Evolutionary conservation across 208 protist genomes (phyloP).

Genomic region (Crithidia thermophila): DNA sequence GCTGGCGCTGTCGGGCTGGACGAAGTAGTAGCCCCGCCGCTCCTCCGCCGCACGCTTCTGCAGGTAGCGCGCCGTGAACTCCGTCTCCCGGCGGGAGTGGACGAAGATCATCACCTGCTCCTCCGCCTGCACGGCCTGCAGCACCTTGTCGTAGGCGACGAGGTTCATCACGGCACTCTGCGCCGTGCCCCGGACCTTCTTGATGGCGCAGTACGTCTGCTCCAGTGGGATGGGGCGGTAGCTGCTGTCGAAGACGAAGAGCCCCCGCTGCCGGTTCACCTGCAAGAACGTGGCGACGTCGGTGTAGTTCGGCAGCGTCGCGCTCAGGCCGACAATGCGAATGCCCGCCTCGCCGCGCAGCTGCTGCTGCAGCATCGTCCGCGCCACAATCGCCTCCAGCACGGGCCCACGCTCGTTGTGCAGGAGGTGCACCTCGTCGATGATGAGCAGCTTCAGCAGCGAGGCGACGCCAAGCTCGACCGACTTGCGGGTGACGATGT

Average conservation of each 20-base stretch:
- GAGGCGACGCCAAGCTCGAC: constrained; percentile 92
- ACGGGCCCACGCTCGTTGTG: constrained; percentile 99
- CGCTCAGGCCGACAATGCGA: constrained; percentile 98
- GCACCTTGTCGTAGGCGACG: constrained; percentile 97
- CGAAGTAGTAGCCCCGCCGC: constrained; percentile 89
- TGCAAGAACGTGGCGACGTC: constrained; percentile 99
- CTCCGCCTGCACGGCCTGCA: constrained; percentile 85
- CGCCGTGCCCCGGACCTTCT: constrained; percentile 94
- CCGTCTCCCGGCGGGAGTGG: constrained; percentile 99
- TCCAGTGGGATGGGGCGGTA: constrained; percentile 98
- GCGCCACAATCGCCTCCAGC: constrained; percentile 98
- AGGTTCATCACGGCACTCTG: constrained; percentile 97
- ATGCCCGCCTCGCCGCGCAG: constrained; percentile 83
- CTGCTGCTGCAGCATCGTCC: constrained; percentile 93
- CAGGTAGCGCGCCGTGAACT: constrained; percentile 94
- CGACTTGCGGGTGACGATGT: constrained; percentile 99
- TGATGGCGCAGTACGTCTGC: constrained; percentile 98
- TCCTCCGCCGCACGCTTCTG: constrained; percentile 90
- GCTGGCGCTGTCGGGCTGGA: constrained; percentile 82
- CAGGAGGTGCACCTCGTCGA: constrained; percentile 99
- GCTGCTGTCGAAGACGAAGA: constrained; percentile 96
- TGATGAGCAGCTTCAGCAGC: constrained; percentile 93
- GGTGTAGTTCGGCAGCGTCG: constrained; percentile 99
- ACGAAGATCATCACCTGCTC: constrained; percentile 99
- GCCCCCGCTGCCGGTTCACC: constrained; percentile 93